A percentile compares a stretch with the other conserved stretches of the same genome.
Evolutionary conservation across 371 early-diverging fungal species (phyloP).

Genomic region (Coemansia sp.): DNA sequence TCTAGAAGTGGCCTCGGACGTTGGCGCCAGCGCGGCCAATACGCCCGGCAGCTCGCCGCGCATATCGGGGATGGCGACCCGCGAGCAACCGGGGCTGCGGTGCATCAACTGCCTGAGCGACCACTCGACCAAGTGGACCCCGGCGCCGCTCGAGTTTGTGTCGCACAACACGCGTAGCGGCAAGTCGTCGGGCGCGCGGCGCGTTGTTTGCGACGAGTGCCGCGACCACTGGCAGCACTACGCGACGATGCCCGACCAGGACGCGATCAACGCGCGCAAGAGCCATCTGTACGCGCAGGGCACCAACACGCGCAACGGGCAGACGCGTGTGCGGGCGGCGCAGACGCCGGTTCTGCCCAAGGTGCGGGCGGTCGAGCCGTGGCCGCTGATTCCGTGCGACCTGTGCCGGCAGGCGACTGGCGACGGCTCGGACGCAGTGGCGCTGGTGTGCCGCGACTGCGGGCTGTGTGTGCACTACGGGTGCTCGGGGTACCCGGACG

Average conservation of each 20-base stretch:
- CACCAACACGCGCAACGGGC: neutral
- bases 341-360: conserved; percentile 28
- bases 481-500: conserved; percentile 42
- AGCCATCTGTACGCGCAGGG: conserved; percentile 1
- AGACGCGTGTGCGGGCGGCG: conserved; percentile 4
- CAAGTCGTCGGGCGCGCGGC: conserved; percentile 59
- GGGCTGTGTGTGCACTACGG: conserved; percentile 63
- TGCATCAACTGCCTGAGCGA: conserved; percentile 32
- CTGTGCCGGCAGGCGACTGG: conserved; percentile 52
- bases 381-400: conserved; percentile 54
- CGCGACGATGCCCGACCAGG: conserved; percentile 55
- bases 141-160: conserved; percentile 26
- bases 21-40: conserved; percentile 18
- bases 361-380: conserved; percentile 32
- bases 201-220: conserved; percentile 73
- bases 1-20: conserved; percentile 29
- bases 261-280: conserved; percentile 33
- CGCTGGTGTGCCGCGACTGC: conserved; percentile 61
- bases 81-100: conserved; percentile 9
- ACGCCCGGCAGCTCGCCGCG: conserved; percentile 38
- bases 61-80: conserved; percentile 6
- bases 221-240: conserved; percentile 76
- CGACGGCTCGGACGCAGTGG: conserved; percentile 17
- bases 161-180: conserved; percentile 50
- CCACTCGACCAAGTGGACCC: conserved; percentile 22